Percentiles rank a stretch among this genome's conserved stretches.
These are phyloP conservation scores for Athelia psychrophila DNA, from an alignment of 1,284 basidiomycete species.

Conservation along the genomic window DNA sequence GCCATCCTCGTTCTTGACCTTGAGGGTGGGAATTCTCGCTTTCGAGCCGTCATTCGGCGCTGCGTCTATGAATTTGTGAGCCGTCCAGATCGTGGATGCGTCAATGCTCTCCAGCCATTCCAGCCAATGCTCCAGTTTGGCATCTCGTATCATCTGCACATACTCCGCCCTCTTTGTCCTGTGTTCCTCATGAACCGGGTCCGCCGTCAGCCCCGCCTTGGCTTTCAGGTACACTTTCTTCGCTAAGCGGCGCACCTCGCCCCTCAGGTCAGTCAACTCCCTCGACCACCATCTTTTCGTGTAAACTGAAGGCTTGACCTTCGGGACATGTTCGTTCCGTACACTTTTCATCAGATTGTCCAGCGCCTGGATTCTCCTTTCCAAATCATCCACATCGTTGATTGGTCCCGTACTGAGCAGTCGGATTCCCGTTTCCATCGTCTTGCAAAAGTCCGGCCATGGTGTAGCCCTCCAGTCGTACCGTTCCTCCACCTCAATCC, in stretches of 20 bases:
- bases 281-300: slow-evolving; percentile 9
- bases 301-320: slow-evolving; percentile 5
- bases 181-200: background rate
- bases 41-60: background rate
- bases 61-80: background rate
- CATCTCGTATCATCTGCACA: background rate
- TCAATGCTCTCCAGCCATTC: background rate
- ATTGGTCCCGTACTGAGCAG: background rate
- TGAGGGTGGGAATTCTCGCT: background rate
- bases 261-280: slow-evolving; percentile 1
- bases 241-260: background rate
- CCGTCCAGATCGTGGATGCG: background rate
- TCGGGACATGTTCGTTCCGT: slow-evolving; percentile 6
- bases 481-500: background rate
- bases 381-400: slow-evolving; percentile 4
- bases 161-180: background rate
- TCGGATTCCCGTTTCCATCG: slow-evolving; percentile 8
- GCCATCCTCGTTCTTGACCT: background rate
- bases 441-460: background rate
- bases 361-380: background rate
- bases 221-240: background rate
- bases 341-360: background rate
- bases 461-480: background rate
- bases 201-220: background rate
- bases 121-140: background rate